These are phyloP conservation scores for Saksenaea vasiformis DNA, from an alignment of 371 early-diverging fungal genomes.

Conservation along the genomic window DNA sequence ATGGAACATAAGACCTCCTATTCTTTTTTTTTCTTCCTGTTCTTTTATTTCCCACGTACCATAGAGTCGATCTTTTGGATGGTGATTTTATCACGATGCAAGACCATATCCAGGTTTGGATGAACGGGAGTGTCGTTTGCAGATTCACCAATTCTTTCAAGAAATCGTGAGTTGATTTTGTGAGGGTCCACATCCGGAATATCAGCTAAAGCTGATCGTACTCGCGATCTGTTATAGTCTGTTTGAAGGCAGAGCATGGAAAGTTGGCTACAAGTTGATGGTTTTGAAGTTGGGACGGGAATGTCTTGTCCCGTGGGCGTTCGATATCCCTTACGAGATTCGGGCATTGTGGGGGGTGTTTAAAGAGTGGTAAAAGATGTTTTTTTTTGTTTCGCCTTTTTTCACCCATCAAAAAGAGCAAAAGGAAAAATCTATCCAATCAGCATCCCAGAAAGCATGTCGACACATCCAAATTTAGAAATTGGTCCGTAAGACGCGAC, in stretches of 20 bases:
- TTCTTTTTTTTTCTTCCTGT: not conserved
- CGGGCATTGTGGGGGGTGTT: not conserved
- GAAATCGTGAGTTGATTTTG: not conserved
- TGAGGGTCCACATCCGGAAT: not conserved
- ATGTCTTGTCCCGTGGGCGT: not conserved
- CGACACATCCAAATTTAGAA: not conserved
- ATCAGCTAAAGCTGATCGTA: not conserved
- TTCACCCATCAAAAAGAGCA: not conserved
- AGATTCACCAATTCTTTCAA: not conserved
- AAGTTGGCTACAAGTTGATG: not conserved
- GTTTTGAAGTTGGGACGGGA: not conserved
- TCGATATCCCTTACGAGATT: not conserved
- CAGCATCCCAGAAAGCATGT: not conserved
- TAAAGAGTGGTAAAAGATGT: not conserved
- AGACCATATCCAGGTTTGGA: not conserved
- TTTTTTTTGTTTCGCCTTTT: slow-evolving; percentile 3
- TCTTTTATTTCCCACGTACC: not conserved
- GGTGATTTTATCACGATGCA: not conserved
- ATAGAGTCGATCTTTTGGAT: not conserved
- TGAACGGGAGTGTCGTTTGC: not conserved
- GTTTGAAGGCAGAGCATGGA: not conserved
- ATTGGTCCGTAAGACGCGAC: not conserved
- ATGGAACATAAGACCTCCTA: not conserved
- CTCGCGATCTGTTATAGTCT: not conserved
- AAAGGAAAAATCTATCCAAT: slow-evolving; percentile 1